Base-by-base conservation (phyloP, 495 filamentous ascomycete genomes). In the Opeltia flavorubescens region DNA sequence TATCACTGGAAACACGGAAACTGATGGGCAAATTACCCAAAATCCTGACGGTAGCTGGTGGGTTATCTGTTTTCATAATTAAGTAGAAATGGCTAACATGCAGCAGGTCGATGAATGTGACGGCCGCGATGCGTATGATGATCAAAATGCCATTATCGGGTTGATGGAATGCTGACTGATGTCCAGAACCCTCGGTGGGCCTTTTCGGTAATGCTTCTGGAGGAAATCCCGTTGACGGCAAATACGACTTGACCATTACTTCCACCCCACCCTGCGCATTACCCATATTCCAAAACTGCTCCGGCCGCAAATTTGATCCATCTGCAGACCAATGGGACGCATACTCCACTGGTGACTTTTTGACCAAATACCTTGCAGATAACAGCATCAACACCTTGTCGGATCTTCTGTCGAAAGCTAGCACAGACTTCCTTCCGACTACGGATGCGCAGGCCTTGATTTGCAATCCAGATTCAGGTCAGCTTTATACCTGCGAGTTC, bases 1-100 rank as follows among this genome's bases (percentile, higher is more conserved):
- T 15, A 17, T 48, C 28, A 41, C 15, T 41, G 35, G 25, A 17
- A 43, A 41, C 35, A 17, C 18, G 12, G 65, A 65, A 59, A 62
- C 62, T 6, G 34, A 35, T 34, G 30, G 30, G 9, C 20, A 20
- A 4, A 46, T 46, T 12, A 46, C 30, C n/a, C 44, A 46, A 18
- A 26, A 35, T 21, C 44, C 44, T 17, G 30, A 46, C 30, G 21
- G 13, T 0, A 13, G 29, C 21, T 46, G 44, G 43, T 27, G 34
- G 20, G 34, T 1, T 36, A 18, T 5, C 8, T 12, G 12, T 17
- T 17, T 36, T n/a, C 20, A 17, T 2, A 5, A n/a, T 36, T 3
- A 17, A 12, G 1, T 17, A 12, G 34, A 17, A n/a, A 7, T n/a
- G 20, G 34, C 34, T 36, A 1, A 36, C 34, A 6, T n/a, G 6